Conservation (phyloP, 148 eudicot species). For the Persicaria maculosa region DNA sequence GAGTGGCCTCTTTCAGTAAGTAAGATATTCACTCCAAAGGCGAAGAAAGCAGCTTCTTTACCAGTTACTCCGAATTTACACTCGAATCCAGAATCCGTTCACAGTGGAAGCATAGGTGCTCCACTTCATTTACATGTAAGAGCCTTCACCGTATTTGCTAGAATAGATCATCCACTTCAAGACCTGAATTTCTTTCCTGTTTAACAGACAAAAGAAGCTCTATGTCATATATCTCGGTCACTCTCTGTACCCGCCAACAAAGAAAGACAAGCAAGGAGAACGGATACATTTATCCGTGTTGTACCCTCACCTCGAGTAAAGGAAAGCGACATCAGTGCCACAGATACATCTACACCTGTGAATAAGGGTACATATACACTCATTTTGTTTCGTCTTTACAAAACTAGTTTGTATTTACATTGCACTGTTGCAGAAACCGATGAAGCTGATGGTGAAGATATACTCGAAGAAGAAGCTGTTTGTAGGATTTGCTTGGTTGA, state of each 20-base stretch:
- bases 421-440: constrained; percentile 33
- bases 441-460: constrained; percentile 65
- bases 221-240: constrained; percentile 48
- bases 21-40: constrained; percentile 70
- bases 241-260: constrained; percentile 64
- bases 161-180: background rate
- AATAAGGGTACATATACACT: background rate
- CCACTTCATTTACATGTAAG: constrained; percentile 21
- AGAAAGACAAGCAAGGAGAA: constrained; percentile 33
- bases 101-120: constrained; percentile 29
- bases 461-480: constrained; percentile 93
- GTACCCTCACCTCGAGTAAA: constrained; percentile 65
- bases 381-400: background rate
- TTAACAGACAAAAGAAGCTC: constrained; percentile 48
- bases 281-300: constrained; percentile 67
- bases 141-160: background rate
- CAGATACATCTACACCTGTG: background rate
- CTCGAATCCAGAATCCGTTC: constrained; percentile 33
- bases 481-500: constrained; percentile 87
- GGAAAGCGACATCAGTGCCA: constrained; percentile 21
- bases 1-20: constrained; percentile 54
- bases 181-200: constrained; percentile 57
- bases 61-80: constrained; percentile 44
- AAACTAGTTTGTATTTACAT: background rate
- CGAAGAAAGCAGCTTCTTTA: constrained; percentile 50